Conservation (phyloP, 768 basidiomycete species). For the Lyophyllum shimeji region DNA sequence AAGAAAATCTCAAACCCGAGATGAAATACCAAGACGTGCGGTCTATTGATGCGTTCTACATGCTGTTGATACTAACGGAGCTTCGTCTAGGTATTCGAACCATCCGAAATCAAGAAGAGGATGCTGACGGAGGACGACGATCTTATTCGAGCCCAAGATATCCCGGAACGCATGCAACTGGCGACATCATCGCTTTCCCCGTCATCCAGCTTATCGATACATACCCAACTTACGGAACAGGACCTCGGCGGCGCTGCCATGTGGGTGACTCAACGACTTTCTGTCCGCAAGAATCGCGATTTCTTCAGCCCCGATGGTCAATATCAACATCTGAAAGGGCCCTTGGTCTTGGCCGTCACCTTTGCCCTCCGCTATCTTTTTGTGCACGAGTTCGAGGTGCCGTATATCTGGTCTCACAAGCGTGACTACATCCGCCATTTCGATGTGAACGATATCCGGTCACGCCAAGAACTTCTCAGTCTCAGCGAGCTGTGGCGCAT, state of each 20-base stretch:
- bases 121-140: slow-evolving; percentile 94
- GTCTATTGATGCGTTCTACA: not conserved
- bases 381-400: slow-evolving; percentile 87
- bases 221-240: slow-evolving; percentile 63
- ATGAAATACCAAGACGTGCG: slow-evolving; percentile 85
- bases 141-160: slow-evolving; percentile 83
- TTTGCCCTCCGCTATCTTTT: slow-evolving; percentile 81
- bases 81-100: slow-evolving; percentile 84
- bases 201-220: slow-evolving; percentile 57
- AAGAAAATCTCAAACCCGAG: slow-evolving; percentile 58
- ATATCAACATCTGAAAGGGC: slow-evolving; percentile 57
- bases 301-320: slow-evolving; percentile 70
- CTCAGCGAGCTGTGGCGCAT: slow-evolving; percentile 90
- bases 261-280: slow-evolving; percentile 85
- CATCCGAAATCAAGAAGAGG: slow-evolving; percentile 88
- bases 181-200: slow-evolving; percentile 80
- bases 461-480: slow-evolving; percentile 70
- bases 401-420: slow-evolving; percentile 93
- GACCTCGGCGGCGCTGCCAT: slow-evolving; percentile 80
- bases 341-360: slow-evolving; percentile 78
- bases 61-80: slow-evolving; percentile 1
- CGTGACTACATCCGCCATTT: slow-evolving; percentile 88
- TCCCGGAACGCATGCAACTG: slow-evolving; percentile 95
- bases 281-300: slow-evolving; percentile 65
- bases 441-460: slow-evolving; percentile 61